Evolutionary conservation across 2,329 filamentous ascomycete genomes (phyloP), one percentile per base, ranked within the genome.

Genomic region (Rachicladosporium sp.): DNA sequence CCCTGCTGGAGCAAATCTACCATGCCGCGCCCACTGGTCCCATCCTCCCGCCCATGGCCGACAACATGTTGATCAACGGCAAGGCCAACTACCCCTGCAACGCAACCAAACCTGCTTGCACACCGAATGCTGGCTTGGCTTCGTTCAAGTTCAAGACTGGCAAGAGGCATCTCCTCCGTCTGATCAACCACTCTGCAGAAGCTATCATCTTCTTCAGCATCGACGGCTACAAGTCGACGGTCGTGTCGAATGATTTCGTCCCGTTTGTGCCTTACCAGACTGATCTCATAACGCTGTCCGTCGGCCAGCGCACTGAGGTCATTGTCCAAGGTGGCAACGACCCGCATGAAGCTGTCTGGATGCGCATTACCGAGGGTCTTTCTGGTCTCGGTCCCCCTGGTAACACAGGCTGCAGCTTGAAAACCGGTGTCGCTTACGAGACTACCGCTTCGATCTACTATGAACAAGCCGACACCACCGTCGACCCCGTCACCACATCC

Each of bases 171-270:
- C 55, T 58, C 4, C 43, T 70, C 7, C 55, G 66, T n/a, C 42
- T 70, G 12, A 55, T 70, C 44, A 69, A 69, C 49, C 53, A 58
- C 2, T 56, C 57, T 27, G 50, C 52, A 11, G 54, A 56, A 41
- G 58, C 45, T 6, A 46, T 53, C 37, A 56, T 43, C 40, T 58
- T 50, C 40, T 62, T 64, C 52, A 61, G 53, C 13, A 67, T 78
- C 63, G 50, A 79, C 71, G 68, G 66, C 2, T 78, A 82, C 56
- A 71, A 60, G 12, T 62, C 82, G 58, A 78, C 41, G 9, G 73
- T 82, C 40, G 75, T 82, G 38, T 68, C 76, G 12, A 73, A 73
- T 48, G 78, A 82, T 53, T 78, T 78, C 41, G 73, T 80, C 3
- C 64, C 70, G 1, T 61, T 81, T 29, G 53, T 73, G 46, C 78